Conservation (phyloP, 345 rosid species). For the Linum trigynum region DNA sequence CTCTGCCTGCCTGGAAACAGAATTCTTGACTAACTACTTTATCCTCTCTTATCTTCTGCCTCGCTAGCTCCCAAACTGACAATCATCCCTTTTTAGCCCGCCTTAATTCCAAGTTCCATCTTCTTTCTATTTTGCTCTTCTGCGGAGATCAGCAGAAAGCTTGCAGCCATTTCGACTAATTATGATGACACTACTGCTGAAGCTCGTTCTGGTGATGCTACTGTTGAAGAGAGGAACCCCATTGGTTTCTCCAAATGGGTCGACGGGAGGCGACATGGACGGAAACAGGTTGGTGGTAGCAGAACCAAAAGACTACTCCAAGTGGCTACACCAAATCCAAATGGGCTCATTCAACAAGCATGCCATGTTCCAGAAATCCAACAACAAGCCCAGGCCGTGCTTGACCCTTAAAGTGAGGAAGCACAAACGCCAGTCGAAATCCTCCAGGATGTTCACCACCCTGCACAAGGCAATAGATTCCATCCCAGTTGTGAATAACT, state of each 20-base stretch:
- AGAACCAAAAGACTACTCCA: constrained; percentile 19
- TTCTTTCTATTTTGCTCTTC: no score
- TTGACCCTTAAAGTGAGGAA: constrained; percentile 22
- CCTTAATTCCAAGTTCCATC: no score
- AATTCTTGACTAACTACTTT: not conserved
- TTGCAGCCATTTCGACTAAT: no score
- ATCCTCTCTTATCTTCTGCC: not conserved
- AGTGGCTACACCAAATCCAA: constrained; percentile 23
- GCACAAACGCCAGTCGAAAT: not conserved
- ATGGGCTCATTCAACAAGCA: constrained; percentile 23
- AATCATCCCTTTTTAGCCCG: not conserved
- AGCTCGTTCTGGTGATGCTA: constrained; percentile 21
- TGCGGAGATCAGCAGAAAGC: no score
- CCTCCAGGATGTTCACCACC: constrained; percentile 14
- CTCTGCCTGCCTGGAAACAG: not conserved
- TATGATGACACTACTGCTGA: constrained; percentile 13
- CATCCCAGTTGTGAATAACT: constrained; percentile 26
- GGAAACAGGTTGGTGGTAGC: constrained; percentile 1
- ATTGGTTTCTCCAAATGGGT: constrained; percentile 5
- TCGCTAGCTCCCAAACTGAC: not conserved
- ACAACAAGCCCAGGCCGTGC: constrained; percentile 30
- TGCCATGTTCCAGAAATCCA: constrained; percentile 17
- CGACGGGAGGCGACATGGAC: constrained; percentile 5
- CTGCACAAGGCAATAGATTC: constrained; percentile 31
- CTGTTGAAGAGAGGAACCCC: constrained; percentile 17